Conservation (phyloP, 805 yeast genomes). For the Kodamaea laetipori region DNA sequence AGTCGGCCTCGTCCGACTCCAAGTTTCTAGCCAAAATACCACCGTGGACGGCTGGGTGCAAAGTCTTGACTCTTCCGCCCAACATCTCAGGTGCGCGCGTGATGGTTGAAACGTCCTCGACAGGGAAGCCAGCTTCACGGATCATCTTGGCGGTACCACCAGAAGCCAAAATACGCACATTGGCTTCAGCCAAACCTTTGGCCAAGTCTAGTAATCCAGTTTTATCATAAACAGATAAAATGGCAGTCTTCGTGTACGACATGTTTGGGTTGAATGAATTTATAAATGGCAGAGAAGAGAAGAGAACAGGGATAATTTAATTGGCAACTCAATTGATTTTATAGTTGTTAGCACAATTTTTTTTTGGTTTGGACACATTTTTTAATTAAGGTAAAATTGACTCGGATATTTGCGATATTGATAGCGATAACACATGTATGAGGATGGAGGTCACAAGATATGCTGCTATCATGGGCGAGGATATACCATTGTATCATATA, state of each 20-base stretch:
- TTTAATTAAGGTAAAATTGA: slow-evolving; percentile 12
- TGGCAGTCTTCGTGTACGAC: slow-evolving; percentile 75
- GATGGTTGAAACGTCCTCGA: slow-evolving; percentile 90
- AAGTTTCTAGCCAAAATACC: slow-evolving; percentile 94
- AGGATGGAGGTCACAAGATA: no score
- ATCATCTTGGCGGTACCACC: slow-evolving; percentile 96
- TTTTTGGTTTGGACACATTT: slow-evolving; percentile 7
- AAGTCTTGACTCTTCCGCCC: slow-evolving; percentile 97
- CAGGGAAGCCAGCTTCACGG: slow-evolving; percentile 97
- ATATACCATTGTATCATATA: no score
- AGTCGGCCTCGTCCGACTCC: slow-evolving; percentile 87
- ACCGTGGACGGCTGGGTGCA: slow-evolving; percentile 99
- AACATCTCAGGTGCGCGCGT: slow-evolving; percentile 99
- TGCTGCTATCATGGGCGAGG: no score
- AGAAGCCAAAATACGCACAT: slow-evolving; percentile 91
- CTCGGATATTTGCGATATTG: slow-evolving; percentile 8
- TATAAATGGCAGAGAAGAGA: slow-evolving; percentile 2
- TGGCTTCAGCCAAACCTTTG: slow-evolving; percentile 85
- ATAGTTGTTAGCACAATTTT: slow-evolving; percentile 8
- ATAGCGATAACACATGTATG: background rate
- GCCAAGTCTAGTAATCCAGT: slow-evolving; percentile 96
- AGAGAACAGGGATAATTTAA: slow-evolving; percentile 8
- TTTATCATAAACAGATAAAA: slow-evolving; percentile 94
- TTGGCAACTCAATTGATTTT: slow-evolving; percentile 9
- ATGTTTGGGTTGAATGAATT: slow-evolving; percentile 1